phyloP scores from a whole-genome alignment of 805 yeast species.

The Pichia scutulata region DNA sequence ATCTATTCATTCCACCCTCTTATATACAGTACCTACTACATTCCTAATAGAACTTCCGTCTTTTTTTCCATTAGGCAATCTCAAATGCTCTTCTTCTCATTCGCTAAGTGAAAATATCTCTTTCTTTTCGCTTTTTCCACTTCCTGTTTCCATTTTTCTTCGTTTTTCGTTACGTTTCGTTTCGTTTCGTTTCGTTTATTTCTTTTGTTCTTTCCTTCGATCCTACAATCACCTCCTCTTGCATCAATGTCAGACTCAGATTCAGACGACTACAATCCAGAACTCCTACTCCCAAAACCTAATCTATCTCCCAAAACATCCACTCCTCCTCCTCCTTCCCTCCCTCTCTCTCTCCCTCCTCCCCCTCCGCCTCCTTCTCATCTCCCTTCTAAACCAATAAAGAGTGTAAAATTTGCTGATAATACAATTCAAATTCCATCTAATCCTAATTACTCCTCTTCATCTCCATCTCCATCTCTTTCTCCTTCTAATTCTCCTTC shows the following conservation, averaged over 20 bases:
- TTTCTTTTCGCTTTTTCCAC: no score
- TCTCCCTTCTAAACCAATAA: neutral
- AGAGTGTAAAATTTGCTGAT: slow-evolving; percentile 9
- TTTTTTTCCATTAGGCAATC: neutral
- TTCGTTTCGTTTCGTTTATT: slow-evolving; percentile 10
- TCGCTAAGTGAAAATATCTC: no score
- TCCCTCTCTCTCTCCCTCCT: neutral
- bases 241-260: neutral
- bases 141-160: no score
- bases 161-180: no score
- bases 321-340: neutral
- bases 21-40: no score
- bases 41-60: no score
- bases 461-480: neutral
- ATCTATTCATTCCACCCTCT: no score
- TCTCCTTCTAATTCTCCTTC: neutral
- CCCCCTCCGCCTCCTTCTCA: neutral
- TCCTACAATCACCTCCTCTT: neutral
- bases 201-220: slow-evolving; percentile 3
- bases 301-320: neutral
- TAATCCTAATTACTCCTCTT: neutral
- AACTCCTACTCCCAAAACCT: neutral
- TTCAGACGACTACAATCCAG: neutral
- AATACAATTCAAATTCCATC: neutral
- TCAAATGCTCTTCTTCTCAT: neutral